phyloP scores from a whole-genome alignment of 768 basidiomycete genomes.

The Fomitopsis pulvina region DNA sequence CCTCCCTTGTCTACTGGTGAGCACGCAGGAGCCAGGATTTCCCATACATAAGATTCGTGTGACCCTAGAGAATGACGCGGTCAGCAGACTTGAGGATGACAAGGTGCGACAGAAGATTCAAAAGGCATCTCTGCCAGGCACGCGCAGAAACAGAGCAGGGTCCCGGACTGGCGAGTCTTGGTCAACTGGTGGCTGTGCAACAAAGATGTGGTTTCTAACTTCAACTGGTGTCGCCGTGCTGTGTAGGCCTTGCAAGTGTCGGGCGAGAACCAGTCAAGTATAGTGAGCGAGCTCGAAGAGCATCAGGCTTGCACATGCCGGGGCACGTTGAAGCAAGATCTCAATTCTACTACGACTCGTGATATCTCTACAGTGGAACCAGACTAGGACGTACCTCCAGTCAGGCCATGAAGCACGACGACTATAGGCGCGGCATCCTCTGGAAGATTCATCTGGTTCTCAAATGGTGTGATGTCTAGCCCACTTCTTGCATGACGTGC shows the following conservation, averaged over 20 bases:
- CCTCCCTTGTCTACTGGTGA: slow-evolving; percentile 71
- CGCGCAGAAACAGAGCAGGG: too few relatives aligned
- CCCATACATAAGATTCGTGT: slow-evolving; percentile 88
- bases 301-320: too few relatives aligned
- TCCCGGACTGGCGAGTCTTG: neutral
- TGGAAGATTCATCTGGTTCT: slow-evolving; percentile 19
- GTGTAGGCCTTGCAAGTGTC: neutral
- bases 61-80: slow-evolving; percentile 63
- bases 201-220: neutral
- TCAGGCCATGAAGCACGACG: slow-evolving; percentile 45
- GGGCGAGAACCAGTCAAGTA: neutral
- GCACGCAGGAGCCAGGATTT: slow-evolving; percentile 70
- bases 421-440: slow-evolving; percentile 45
- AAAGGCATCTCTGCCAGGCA: too few relatives aligned
- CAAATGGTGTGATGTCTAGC: slow-evolving; percentile 53
- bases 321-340: too few relatives aligned
- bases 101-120: too few relatives aligned
- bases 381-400: slow-evolving; percentile 34
- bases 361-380: too few relatives aligned
- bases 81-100: too few relatives aligned
- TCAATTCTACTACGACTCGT: too few relatives aligned
- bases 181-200: neutral
- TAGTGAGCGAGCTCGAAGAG: too few relatives aligned
- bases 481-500: slow-evolving; percentile 34
- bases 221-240: too few relatives aligned